phyloP scores from a whole-genome alignment of 108 stramenopile genomes.

The Fistulifera pelliculosa region DNA sequence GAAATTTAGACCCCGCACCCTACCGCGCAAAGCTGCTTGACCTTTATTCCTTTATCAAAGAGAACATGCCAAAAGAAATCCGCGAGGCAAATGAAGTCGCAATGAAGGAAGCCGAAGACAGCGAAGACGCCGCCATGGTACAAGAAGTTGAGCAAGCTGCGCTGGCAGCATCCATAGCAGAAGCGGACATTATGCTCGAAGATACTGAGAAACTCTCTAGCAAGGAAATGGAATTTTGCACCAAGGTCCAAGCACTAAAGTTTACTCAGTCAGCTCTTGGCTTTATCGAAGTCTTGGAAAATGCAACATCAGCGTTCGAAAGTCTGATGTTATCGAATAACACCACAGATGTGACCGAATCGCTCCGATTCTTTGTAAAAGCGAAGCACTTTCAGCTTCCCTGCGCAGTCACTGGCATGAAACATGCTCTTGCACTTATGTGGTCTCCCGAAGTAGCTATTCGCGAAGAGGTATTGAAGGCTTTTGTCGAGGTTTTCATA shows the following conservation, averaged over 20 bases:
- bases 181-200: slow-evolving; percentile 27
- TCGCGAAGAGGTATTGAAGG: slow-evolving; percentile 79
- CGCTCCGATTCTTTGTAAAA: slow-evolving; percentile 81
- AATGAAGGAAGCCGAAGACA: slow-evolving; percentile 22
- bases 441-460: slow-evolving; percentile 83
- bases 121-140: background rate
- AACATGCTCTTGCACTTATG: slow-evolving; percentile 84
- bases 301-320: slow-evolving; percentile 58
- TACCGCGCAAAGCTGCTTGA: slow-evolving; percentile 66
- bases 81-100: slow-evolving; percentile 54
- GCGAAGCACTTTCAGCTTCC: slow-evolving; percentile 90
- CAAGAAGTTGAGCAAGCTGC: slow-evolving; percentile 57
- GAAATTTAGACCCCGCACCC: slow-evolving; percentile 75
- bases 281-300: slow-evolving; percentile 76
- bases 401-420: slow-evolving; percentile 86
- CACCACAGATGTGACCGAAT: slow-evolving; percentile 84
- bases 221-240: slow-evolving; percentile 39
- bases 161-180: slow-evolving; percentile 60
- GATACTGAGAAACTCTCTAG: slow-evolving; percentile 25
- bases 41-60: slow-evolving; percentile 50
- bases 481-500: slow-evolving; percentile 89
- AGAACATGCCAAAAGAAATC: slow-evolving; percentile 55
- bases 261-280: slow-evolving; percentile 71
- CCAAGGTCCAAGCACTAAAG: slow-evolving; percentile 61
- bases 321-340: slow-evolving; percentile 77